These are phyloP conservation scores for Colletotrichum theobromicola DNA, from an alignment of 2,329 filamentous ascomycete species.

Conservation along the genomic window DNA sequence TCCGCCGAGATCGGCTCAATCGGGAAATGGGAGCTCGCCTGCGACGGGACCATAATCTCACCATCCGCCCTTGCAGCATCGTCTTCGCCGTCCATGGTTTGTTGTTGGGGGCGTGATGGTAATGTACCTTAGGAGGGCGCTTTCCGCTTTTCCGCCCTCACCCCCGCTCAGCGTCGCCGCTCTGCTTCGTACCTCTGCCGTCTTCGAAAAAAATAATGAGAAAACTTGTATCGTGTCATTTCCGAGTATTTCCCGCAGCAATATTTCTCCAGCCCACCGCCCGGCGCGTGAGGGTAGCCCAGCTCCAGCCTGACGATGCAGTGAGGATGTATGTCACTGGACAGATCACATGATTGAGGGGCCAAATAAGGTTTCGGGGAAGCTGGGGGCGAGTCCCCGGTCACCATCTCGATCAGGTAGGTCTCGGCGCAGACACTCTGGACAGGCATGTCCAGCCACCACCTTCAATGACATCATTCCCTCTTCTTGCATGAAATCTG, in stretches of 20 bases:
- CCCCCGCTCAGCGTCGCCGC: neutral
- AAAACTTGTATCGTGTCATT: neutral
- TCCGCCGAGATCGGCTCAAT: constrained; percentile 51
- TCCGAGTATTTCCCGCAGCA: neutral
- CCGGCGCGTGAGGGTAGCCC: neutral
- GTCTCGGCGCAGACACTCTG: neutral
- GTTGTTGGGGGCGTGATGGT: neutral
- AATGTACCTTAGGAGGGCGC: neutral
- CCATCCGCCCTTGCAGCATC: neutral
- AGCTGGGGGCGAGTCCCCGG: neutral
- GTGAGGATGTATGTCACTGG: neutral
- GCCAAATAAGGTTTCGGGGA: neutral
- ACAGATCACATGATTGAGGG: constrained; percentile 2
- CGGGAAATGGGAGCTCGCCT: constrained; percentile 52
- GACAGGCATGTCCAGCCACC: neutral
- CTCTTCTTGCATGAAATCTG: neutral
- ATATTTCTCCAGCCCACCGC: neutral
- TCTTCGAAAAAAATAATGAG: neutral
- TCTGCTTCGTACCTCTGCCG: neutral
- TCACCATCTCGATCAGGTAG: constrained; percentile 2
- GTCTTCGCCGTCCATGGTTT: neutral
- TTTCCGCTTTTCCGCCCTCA: neutral
- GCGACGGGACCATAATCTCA: constrained; percentile 28
- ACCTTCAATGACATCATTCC: constrained; percentile 16
- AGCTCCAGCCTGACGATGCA: neutral